Base-by-base conservation (phyloP, 768 basidiomycete species). In the Tricholomella constricta region DNA sequence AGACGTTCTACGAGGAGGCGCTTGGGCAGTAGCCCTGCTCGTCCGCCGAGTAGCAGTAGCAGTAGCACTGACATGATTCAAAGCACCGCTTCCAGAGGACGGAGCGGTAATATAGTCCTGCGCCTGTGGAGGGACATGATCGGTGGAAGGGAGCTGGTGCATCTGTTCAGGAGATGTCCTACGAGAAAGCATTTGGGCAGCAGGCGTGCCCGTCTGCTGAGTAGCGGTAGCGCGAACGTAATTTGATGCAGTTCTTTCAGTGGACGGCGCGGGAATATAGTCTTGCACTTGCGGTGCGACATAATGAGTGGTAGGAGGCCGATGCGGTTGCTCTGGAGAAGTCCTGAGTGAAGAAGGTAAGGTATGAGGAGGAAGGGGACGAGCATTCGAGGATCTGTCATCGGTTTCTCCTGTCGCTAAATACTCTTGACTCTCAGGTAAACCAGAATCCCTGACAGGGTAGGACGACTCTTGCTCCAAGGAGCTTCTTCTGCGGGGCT, bases 391-490 rank as follows among this genome's bases (percentile, higher is more conserved):
- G 2, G 34, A 14, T 22, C 46, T 37, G 4, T 9, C 31, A 7
- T 1, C 31, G 6, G 34, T 11, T 26, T 37, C 42, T 22, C 27
- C 27, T 26, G 32, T 12, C n/a, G 50, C 15, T 19, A 12, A 12
- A 19, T 52, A 22, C 5, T 46, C 44, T 12, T 32, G 35, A 20
- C 23, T 34, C 2, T 10, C 23, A 36, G 37, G 38, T 19, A 19
- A 8, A 8, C 38, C 22, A 6, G n/a, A 31, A 4, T 40, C 5
- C 25, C 38, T 40, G 27, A n/a, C 27, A 11, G 19, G 14, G 22
- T 51, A 45, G n/a, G 44, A 29, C 9, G 26, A 25, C 40, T 52
- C 46, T 23, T 37, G 53, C 6, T 40, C 48, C 34, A 26, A 14
- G 6, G 41, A 32, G 35, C 20, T 25, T 29, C 42, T 42, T 23